Percentiles rank a stretch among this genome's conserved stretches.
phyloP scores from a whole-genome alignment of 768 basidiomycete genomes.

The Candolleomyces aberdarensis region DNA sequence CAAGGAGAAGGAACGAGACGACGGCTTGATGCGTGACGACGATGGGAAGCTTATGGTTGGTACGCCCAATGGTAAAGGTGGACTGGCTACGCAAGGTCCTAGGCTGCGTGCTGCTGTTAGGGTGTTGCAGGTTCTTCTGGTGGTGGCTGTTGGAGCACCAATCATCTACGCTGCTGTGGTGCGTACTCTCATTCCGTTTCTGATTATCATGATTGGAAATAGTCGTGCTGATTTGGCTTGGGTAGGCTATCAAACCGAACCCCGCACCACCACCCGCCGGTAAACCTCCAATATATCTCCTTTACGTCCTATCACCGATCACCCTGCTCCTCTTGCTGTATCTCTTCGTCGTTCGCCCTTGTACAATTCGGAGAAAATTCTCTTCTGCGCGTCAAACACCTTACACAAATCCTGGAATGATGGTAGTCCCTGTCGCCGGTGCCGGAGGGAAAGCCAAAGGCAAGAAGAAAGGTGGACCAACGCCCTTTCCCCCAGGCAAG shows the following conservation, averaged over 20 bases:
- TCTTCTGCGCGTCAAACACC: conserved; percentile 16
- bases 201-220: not conserved
- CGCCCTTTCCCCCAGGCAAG: conserved; percentile 6
- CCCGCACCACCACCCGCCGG: conserved; percentile 53
- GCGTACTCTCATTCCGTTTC: conserved; percentile 20
- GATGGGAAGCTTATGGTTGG: conserved; percentile 53
- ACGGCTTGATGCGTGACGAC: conserved; percentile 35
- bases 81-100: conserved; percentile 61
- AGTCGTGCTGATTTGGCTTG: too few species aligned
- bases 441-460: conserved; percentile 34
- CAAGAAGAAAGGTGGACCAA: conserved; percentile 20
- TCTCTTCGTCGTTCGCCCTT: conserved; percentile 57
- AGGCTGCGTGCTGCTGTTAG: conserved; percentile 52
- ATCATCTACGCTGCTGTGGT: conserved; percentile 65
- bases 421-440: conserved; percentile 51
- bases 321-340: conserved; percentile 51
- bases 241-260: conserved; percentile 53
- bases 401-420: conserved; percentile 43
- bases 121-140: conserved; percentile 45
- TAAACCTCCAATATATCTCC: conserved; percentile 50
- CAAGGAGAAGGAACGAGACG: conserved; percentile 18
- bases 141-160: conserved; percentile 49
- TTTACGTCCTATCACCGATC: conserved; percentile 55
- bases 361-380: conserved; percentile 36
- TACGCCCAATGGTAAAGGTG: conserved; percentile 54